Conservation (phyloP, 306 rosid genomes). For the Phaseolus lunatus region DNA sequence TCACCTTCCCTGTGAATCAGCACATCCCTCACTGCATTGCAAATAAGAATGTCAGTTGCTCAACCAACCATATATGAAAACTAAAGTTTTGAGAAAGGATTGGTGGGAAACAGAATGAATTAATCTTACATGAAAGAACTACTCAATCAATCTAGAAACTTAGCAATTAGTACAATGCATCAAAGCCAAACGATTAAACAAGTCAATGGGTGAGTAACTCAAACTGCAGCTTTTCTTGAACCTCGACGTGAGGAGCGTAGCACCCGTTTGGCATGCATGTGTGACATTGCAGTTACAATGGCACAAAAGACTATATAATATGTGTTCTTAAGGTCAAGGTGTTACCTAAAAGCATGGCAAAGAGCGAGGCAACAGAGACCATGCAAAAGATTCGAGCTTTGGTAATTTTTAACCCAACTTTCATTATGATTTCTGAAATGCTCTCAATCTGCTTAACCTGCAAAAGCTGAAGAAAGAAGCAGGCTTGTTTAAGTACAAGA, state of each 20-base stretch:
- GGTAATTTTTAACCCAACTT: slow-evolving; percentile 13
- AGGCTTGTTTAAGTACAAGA: neutral
- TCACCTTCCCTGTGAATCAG: slow-evolving; percentile 14
- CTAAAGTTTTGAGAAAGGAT: neutral
- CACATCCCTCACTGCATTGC: slow-evolving; percentile 34
- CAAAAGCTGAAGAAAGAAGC: neutral
- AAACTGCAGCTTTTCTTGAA: neutral
- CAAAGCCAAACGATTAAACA: neutral
- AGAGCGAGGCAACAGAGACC: slow-evolving; percentile 12
- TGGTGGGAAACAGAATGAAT: too few relatives aligned
- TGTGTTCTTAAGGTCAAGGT: neutral
- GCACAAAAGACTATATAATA: neutral
- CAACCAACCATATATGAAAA: neutral
- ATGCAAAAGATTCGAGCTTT: slow-evolving; percentile 33
- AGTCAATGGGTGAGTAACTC: neutral
- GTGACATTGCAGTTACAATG: neutral
- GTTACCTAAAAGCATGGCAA: slow-evolving; percentile 49
- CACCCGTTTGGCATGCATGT: neutral
- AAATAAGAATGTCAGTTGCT: neutral
- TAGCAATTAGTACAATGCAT: neutral
- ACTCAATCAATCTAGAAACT: neutral
- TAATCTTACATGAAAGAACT: neutral
- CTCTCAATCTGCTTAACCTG: slow-evolving; percentile 32
- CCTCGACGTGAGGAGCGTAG: neutral
- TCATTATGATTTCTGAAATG: slow-evolving; percentile 42